Conservation (phyloP, 169 alveolate species). For the Miamiensis avidus region DNA sequence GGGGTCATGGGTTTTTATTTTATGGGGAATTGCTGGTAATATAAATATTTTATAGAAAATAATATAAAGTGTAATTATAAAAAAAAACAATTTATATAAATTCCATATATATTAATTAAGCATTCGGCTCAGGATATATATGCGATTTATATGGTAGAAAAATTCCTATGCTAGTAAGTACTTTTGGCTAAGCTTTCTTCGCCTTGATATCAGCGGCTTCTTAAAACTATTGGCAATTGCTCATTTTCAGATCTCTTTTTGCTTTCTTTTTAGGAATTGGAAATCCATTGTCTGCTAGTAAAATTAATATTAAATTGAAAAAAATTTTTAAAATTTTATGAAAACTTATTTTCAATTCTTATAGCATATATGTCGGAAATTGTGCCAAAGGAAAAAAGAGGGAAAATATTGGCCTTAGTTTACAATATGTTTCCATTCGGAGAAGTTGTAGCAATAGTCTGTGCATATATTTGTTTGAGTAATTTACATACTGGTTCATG, state of each 20-base stretch:
- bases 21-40: conserved; percentile 24
- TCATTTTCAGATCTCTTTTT: not conserved
- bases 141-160: conserved; percentile 14
- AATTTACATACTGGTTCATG: not conserved
- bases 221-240: not conserved
- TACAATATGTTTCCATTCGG: conserved; percentile 15
- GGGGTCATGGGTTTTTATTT: not conserved
- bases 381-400: conserved; percentile 13
- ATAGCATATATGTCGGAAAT: conserved; percentile 18
- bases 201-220: conserved; percentile 7
- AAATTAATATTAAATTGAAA: too few species aligned
- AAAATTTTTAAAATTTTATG: too few species aligned
- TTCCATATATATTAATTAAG: not conserved
- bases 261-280: conserved; percentile 9
- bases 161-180: not conserved
- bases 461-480: not conserved
- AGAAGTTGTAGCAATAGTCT: not conserved
- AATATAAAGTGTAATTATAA: not conserved
- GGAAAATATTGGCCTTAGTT: not conserved
- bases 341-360: not conserved
- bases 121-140: conserved; percentile 8
- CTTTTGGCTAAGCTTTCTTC: not conserved
- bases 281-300: not conserved
- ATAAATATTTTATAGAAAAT: not conserved
- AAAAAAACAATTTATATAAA: too few species aligned